A percentile compares a stretch with the other conserved stretches of the same genome.
Conservation (phyloP, 2,329 filamentous ascomycete species). For the Daldinia sp. region DNA sequence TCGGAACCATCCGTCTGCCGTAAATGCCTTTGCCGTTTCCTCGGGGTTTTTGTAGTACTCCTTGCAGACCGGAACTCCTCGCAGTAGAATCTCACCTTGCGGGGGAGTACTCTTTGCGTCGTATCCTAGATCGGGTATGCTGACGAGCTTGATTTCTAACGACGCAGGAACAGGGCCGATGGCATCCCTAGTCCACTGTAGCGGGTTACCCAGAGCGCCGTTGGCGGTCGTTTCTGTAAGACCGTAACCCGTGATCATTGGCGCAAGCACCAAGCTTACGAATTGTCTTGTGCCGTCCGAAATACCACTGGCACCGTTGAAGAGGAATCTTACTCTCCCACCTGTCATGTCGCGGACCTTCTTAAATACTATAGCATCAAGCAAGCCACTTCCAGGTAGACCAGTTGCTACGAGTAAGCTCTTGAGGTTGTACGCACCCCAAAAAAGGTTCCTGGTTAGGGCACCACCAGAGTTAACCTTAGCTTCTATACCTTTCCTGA, state of each 20-base stretch:
- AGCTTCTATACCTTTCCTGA: constrained; percentile 89
- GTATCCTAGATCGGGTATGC: constrained; percentile 90
- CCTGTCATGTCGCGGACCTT: constrained; percentile 92
- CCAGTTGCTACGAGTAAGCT: constrained; percentile 64
- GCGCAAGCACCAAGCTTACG: constrained; percentile 88
- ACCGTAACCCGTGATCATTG: constrained; percentile 94
- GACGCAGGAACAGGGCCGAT: constrained; percentile 81
- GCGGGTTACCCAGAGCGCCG: constrained; percentile 81
- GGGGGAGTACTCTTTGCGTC: constrained; percentile 75
- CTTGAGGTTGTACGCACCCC: constrained; percentile 69
- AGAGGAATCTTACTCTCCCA: constrained; percentile 84
- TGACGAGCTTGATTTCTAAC: constrained; percentile 90
- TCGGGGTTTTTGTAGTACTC: constrained; percentile 87
- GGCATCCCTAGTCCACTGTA: constrained; percentile 80
- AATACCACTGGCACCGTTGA: constrained; percentile 94
- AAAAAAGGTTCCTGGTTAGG: constrained; percentile 82
- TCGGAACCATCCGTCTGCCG: constrained; percentile 93
- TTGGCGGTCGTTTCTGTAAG: constrained; percentile 92
- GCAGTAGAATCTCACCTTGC: constrained; percentile 92
- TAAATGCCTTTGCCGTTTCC: constrained; percentile 81
- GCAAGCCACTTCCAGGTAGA: constrained; percentile 71
- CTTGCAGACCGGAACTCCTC: constrained; percentile 76
- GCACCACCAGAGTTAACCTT: constrained; percentile 77
- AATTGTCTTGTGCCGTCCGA: constrained; percentile 88
- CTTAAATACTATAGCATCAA: constrained; percentile 88